phyloP scores from a whole-genome alignment of 768 basidiomycete genomes.

The Tephrocybe sp. region DNA sequence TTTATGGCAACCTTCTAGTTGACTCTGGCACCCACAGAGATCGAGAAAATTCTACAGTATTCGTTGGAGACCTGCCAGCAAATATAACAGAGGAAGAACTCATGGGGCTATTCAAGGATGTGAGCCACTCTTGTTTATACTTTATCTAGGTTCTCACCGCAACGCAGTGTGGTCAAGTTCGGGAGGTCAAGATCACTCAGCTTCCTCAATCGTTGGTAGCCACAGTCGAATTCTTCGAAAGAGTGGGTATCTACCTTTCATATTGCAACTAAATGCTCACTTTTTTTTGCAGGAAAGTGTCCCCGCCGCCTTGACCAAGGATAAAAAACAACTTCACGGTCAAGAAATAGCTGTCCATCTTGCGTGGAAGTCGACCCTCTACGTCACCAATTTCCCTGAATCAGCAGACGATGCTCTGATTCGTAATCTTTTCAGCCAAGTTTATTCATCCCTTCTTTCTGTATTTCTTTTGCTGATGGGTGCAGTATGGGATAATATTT shows the following conservation, averaged over 20 bases:
- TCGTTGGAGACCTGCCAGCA: constrained; percentile 69
- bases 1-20: background rate
- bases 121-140: constrained; percentile 29
- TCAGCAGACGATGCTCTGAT: constrained; percentile 74
- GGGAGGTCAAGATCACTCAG: constrained; percentile 78
- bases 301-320: constrained; percentile 86
- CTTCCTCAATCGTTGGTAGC: constrained; percentile 64
- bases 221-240: constrained; percentile 81
- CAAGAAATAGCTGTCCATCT: constrained; percentile 83
- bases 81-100: constrained; percentile 64
- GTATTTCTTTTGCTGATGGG: constrained; percentile 7
- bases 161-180: constrained; percentile 77
- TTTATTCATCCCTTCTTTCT: constrained; percentile 29
- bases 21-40: constrained; percentile 51
- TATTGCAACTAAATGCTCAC: background rate
- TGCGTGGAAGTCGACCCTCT: constrained; percentile 92
- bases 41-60: constrained; percentile 91
- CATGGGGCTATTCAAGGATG: constrained; percentile 79
- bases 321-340: constrained; percentile 82
- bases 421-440: constrained; percentile 75
- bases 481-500: constrained; percentile 84
- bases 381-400: constrained; percentile 95
- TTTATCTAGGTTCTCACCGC: background rate
- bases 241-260: constrained; percentile 33
- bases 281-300: constrained; percentile 59